Base-by-base conservation (phyloP, 2,329 filamentous ascomycete species). In the Ceratocystis eucalypticola region DNA sequence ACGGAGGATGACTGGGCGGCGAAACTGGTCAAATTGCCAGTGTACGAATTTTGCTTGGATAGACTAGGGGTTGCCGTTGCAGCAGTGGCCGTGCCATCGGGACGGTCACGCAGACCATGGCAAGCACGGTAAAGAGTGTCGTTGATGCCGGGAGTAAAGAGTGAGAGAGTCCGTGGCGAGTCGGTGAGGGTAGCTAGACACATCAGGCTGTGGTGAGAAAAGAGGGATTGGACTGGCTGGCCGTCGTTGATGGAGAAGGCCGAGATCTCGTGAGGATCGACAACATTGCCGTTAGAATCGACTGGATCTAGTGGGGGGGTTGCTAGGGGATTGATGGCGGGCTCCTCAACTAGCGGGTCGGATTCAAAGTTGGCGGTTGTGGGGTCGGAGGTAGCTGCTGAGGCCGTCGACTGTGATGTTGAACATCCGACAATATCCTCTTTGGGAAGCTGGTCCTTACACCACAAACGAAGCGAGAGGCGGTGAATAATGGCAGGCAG, bases 401-500 rank as follows among this genome's bases (percentile, higher is more conserved):
- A 22, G n/a, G 10, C 10, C 2, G 53, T 4, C 6, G 22, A 12
- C 37, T 41, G 37, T 28, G 53, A 57, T 3, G 22, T 15, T 8
- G 50, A 22, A 7, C 53, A 57, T 12, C 22, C 53, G 8, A 61
- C 55, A 5, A 62, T 10, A 69, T 84, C 81, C 70, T 89, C 87
- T 62, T 84, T 83, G 25, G 84, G 82, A 63, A 85, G 81, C 74
- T 94, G 90, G 71, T 97, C 93, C 0, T 92, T 90, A 65, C 91
- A 94, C 87, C 91, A 96, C 62, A 96, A 77, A 70, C 89, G 86
- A 67, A 97, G 79, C 0, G 93, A 97, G 22, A 99, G 78, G 64
- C 91, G 85, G 76, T 99, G 94, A 69, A 99, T 96, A 68, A 97
- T 97, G 62, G 93, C 92, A 0, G 94, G 94, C 28, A 99, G 78